phyloP scores from a whole-genome alignment of 495 filamentous ascomycete genomes.

The Alectoria sarmentosa region DNA sequence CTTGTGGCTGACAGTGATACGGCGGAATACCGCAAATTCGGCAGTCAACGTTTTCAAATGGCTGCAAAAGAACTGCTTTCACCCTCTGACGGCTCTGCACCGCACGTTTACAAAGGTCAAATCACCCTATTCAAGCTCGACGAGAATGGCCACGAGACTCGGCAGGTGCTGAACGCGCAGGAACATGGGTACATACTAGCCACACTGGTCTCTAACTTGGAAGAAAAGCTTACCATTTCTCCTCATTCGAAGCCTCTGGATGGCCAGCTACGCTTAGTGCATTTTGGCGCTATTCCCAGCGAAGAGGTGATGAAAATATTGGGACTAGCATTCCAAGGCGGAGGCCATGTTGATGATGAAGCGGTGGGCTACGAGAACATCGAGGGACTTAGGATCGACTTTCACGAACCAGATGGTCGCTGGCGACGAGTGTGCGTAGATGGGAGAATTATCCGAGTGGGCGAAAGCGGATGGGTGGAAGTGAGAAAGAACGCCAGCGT shows the following conservation, averaged over 20 bases:
- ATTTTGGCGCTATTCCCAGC: conserved; percentile 58
- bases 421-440: conserved; percentile 88
- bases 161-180: conserved; percentile 29
- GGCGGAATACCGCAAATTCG: conserved; percentile 62
- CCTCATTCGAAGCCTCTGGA: conserved; percentile 59
- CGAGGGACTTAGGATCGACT: conserved; percentile 55
- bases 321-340: conserved; percentile 64
- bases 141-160: conserved; percentile 26
- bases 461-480: conserved; percentile 63
- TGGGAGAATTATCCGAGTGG: conserved; percentile 71
- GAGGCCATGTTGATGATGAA: conserved; percentile 57
- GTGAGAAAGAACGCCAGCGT: conserved; percentile 39
- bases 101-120: conserved; percentile 62
- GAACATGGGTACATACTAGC: conserved; percentile 68
- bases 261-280: conserved; percentile 60
- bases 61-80: conserved; percentile 67
- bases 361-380: conserved; percentile 60
- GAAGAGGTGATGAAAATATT: conserved; percentile 66
- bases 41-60: conserved; percentile 71
- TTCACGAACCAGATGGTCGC: conserved; percentile 52
- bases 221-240: conserved; percentile 71
- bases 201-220: conserved; percentile 70
- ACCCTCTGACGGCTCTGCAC: conserved; percentile 47
- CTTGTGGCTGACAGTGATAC: conserved; percentile 87
- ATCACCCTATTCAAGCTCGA: conserved; percentile 39